A percentile compares a stretch with the other conserved stretches of the same genome.
phyloP scores from a whole-genome alignment of 148 eudicot species.

The Linanthus parryae region DNA sequence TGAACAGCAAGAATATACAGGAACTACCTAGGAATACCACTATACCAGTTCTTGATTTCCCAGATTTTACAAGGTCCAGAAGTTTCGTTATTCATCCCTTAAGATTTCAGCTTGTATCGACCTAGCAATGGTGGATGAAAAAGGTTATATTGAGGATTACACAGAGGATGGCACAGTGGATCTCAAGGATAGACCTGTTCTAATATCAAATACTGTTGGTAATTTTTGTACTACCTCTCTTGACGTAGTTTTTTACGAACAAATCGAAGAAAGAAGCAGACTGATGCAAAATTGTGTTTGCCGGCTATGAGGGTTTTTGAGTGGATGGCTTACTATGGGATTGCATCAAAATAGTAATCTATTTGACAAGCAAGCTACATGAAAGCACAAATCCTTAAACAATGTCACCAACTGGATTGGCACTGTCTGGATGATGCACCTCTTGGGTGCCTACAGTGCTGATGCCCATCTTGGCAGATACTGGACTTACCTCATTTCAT shows the following conservation, averaged over 20 bases:
- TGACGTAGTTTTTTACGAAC: no score
- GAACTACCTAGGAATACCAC: no score
- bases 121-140: slow-evolving; percentile 26
- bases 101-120: no score
- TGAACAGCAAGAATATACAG: no score
- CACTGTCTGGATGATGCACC: slow-evolving; percentile 39
- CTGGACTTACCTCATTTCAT: slow-evolving; percentile 38
- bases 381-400: slow-evolving; percentile 40
- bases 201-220: slow-evolving; percentile 35
- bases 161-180: slow-evolving; percentile 38
- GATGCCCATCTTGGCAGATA: slow-evolving; percentile 40
- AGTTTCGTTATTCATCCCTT: no score
- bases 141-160: slow-evolving; percentile 18
- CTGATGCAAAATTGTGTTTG: no score
- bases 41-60: no score
- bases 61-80: no score
- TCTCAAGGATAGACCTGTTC: slow-evolving; percentile 30
- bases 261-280: no score
- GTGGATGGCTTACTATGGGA: slow-evolving; percentile 51
- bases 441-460: slow-evolving; percentile 41
- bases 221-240: no score
- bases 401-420: slow-evolving; percentile 50
- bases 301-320: slow-evolving; percentile 45
- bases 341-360: slow-evolving; percentile 37
- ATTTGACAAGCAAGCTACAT: slow-evolving; percentile 27